A percentile compares a stretch with the other conserved stretches of the same genome.
phyloP scores from a whole-genome alignment of 2,329 filamentous ascomycete species.

The Zymoseptoria brevis region DNA sequence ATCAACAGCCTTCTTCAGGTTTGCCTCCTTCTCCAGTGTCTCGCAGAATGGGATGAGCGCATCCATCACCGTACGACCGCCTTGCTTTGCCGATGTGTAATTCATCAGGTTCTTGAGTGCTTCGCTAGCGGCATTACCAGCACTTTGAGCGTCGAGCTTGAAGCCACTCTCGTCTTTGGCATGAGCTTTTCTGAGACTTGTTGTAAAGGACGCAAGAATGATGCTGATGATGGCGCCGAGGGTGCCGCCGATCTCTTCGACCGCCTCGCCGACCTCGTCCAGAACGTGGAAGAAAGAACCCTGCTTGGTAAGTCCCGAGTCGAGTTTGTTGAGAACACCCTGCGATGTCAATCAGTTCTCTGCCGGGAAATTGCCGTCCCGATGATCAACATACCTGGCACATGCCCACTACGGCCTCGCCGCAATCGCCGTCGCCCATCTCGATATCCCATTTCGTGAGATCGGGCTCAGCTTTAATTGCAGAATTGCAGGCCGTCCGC shows the following conservation, averaged over 20 bases:
- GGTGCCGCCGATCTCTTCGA: slow-evolving; percentile 33
- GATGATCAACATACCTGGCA: slow-evolving; percentile 15
- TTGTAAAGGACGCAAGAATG: slow-evolving; percentile 32
- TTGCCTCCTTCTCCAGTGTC: slow-evolving; percentile 21
- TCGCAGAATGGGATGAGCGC: slow-evolving; percentile 33
- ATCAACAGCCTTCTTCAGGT: slow-evolving; percentile 24
- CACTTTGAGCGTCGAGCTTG: slow-evolving; percentile 18
- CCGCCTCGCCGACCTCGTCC: slow-evolving; percentile 27
- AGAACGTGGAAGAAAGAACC: slow-evolving; percentile 28
- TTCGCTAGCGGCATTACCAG: slow-evolving; percentile 26
- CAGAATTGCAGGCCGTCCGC: slow-evolving; percentile 36
- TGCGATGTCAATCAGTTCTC: neutral
- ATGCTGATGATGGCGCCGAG: slow-evolving; percentile 33
- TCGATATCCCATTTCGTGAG: slow-evolving; percentile 56
- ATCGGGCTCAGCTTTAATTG: slow-evolving; percentile 53
- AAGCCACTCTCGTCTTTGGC: slow-evolving; percentile 18
- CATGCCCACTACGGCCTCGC: slow-evolving; percentile 43
- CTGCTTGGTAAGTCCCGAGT: slow-evolving; percentile 22
- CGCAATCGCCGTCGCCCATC: slow-evolving; percentile 60
- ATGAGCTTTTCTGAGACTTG: slow-evolving; percentile 31
- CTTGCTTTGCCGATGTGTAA: slow-evolving; percentile 30
- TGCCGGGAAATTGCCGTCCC: neutral
- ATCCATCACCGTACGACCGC: slow-evolving; percentile 33
- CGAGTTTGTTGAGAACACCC: slow-evolving; percentile 26
- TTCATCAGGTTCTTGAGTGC: slow-evolving; percentile 38